Percentiles rank a stretch among this genome's conserved stretches.
Conservation (phyloP, 2,329 filamentous ascomycete species). For the Phialophora expanda region DNA sequence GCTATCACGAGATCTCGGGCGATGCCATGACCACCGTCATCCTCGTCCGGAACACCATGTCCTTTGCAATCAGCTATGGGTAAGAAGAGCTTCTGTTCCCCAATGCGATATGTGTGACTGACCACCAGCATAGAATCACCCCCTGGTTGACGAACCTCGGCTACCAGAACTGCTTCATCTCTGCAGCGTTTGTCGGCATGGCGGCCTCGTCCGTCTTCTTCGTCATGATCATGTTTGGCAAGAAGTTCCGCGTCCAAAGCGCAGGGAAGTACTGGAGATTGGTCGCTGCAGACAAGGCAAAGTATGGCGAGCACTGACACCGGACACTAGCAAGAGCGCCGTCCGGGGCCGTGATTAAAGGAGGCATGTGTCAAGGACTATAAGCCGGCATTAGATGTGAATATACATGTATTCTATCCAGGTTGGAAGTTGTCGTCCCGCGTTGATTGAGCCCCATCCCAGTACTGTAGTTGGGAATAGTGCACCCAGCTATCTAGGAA, state of each 20-base stretch:
- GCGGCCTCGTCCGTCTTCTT: slow-evolving; percentile 47
- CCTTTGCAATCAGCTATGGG: slow-evolving; percentile 52
- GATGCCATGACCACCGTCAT: slow-evolving; percentile 60
- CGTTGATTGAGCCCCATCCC: too few species aligned
- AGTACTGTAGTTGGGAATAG: too few species aligned
- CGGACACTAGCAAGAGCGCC: too few species aligned
- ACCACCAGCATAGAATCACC: slow-evolving; percentile 57
- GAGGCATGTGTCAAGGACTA: neutral
- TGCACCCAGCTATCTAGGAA: too few species aligned
- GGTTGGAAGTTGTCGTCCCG: too few species aligned
- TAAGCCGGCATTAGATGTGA: neutral
- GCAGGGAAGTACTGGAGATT: slow-evolving; percentile 47
- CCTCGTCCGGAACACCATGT: slow-evolving; percentile 57
- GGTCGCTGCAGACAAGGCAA: slow-evolving; percentile 35
- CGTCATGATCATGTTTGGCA: slow-evolving; percentile 49
- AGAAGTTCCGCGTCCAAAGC: slow-evolving; percentile 44
- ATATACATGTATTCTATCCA: neutral
- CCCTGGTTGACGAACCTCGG: slow-evolving; percentile 52
- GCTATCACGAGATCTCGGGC: slow-evolving; percentile 55
- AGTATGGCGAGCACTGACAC: slow-evolving; percentile 7
- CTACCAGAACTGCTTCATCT: slow-evolving; percentile 48
- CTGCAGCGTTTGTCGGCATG: slow-evolving; percentile 49
- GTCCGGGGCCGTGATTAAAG: neutral
- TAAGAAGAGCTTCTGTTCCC: neutral
- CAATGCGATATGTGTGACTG: neutral